Percentiles rank a stretch among this genome's conserved stretches.
Conservation (phyloP, 257 asterid species). For the Orobanche coerulescens region DNA sequence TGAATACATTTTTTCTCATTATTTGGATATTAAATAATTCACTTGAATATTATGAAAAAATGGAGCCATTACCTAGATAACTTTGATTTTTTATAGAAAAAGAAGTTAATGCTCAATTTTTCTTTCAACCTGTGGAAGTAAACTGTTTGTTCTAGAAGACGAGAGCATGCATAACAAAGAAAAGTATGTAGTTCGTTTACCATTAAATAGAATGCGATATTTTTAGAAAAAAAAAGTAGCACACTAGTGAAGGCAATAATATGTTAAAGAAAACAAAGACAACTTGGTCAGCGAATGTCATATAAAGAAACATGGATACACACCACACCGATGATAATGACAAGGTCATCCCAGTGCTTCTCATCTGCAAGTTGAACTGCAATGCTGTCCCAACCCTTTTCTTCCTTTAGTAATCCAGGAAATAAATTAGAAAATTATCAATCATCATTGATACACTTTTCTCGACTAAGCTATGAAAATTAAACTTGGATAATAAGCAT, state of each 20-base stretch:
- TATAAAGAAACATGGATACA: constrained; percentile 16
- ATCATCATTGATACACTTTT: not conserved
- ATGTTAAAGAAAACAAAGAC: not conserved
- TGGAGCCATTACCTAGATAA: not conserved
- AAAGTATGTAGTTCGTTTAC: not conserved
- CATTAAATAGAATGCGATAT: not conserved
- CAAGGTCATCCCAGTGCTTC: constrained; percentile 94
- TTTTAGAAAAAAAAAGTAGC: not conserved
- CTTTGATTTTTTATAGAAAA: not conserved
- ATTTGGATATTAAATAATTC: not conserved
- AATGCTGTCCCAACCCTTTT: constrained; percentile 73
- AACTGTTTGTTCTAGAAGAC: constrained; percentile 1
- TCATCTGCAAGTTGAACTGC: constrained; percentile 90
- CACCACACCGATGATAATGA: constrained; percentile 74
- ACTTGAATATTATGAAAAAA: not conserved
- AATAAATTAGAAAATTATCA: constrained; percentile 19
- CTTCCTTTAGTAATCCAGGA: constrained; percentile 46
- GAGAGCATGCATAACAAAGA: not conserved
- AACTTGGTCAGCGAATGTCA: not conserved
- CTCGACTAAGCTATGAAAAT: not conserved
- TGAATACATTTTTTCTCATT: not conserved
- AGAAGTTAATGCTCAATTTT: too few relatives aligned
- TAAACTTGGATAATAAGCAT: too few relatives aligned
- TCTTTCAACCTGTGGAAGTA: not conserved
- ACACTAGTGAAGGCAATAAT: too few relatives aligned